Evolutionary conservation across 2,329 filamentous ascomycete genomes (phyloP).

Genomic region (Exophiala spinifera): DNA sequence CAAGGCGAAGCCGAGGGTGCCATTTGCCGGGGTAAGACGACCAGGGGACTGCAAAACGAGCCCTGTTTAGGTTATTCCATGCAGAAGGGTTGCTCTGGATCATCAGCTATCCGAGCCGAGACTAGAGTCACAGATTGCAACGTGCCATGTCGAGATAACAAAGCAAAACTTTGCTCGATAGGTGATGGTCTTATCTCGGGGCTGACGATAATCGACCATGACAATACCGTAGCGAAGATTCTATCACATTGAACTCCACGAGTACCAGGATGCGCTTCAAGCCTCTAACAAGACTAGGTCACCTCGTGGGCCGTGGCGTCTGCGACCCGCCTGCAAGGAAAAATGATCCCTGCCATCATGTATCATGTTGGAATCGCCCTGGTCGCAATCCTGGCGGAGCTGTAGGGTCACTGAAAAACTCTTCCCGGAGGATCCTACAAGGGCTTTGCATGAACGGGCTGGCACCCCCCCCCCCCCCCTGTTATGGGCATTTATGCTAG

Average conservation of each 20-base stretch:
- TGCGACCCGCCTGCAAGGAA: neutral
- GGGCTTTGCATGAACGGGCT: too few relatives aligned
- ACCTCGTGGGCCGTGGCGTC: too few relatives aligned
- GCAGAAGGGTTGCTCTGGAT: neutral
- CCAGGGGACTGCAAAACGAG: neutral
- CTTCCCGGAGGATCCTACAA: too few relatives aligned
- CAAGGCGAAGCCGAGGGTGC: neutral
- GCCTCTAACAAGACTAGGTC: neutral
- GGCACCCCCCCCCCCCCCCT: too few relatives aligned
- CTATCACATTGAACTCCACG: too few relatives aligned
- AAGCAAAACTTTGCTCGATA: neutral
- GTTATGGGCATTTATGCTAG: too few relatives aligned
- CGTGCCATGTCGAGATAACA: neutral
- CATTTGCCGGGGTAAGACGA: slow-evolving; percentile 1
- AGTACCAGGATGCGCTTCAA: too few relatives aligned
- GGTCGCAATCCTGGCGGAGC: neutral
- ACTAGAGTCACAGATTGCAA: neutral
- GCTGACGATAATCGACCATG: too few relatives aligned
- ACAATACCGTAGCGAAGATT: too few relatives aligned
- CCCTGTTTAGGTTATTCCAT: slow-evolving; percentile 2
- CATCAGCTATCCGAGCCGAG: neutral
- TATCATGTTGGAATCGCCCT: too few relatives aligned
- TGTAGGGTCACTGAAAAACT: too few relatives aligned
- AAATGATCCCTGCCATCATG: neutral
- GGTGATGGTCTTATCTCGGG: neutral